These are phyloP conservation scores for Hypoxylon sp. DNA, from an alignment of 2,329 filamentous ascomycete genomes.

Conservation along the genomic window DNA sequence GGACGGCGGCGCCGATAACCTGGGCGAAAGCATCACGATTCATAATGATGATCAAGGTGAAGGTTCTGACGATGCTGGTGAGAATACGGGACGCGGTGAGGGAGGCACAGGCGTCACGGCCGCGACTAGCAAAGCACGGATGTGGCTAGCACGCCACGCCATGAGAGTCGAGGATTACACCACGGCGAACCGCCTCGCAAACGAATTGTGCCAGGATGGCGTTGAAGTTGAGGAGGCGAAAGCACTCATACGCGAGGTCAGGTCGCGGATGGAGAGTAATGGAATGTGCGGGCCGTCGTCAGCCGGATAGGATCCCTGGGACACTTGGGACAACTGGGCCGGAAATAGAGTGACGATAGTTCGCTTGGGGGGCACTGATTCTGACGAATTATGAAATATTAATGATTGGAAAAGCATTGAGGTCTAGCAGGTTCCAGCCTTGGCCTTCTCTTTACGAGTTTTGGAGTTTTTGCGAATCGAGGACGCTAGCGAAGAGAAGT, in stretches of 20 bases:
- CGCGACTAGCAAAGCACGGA: constrained; percentile 90
- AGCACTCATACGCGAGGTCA: constrained; percentile 87
- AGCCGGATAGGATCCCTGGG: constrained; percentile 6
- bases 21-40: constrained; percentile 67
- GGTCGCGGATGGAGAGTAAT: constrained; percentile 76
- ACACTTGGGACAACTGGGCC: background rate
- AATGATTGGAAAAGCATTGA: constrained; percentile 22
- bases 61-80: constrained; percentile 58
- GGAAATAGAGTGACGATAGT: constrained; percentile 1
- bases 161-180: constrained; percentile 82
- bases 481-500: background rate
- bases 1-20: constrained; percentile 71
- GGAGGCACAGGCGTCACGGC: constrained; percentile 85
- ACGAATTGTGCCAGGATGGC: constrained; percentile 94
- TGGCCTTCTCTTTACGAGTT: constrained; percentile 17
- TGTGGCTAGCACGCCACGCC: constrained; percentile 92
- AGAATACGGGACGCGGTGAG: constrained; percentile 52
- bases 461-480: constrained; percentile 10
- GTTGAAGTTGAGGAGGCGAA: constrained; percentile 98
- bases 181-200: constrained; percentile 84
- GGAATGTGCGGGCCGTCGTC: constrained; percentile 29
- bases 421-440: background rate
- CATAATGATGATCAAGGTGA: constrained; percentile 67
- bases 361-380: background rate
- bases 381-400: constrained; percentile 28